Evolutionary conservation across 1,284 basidiomycete genomes (phyloP).

Genomic region (Entoloma clypeatum): DNA sequence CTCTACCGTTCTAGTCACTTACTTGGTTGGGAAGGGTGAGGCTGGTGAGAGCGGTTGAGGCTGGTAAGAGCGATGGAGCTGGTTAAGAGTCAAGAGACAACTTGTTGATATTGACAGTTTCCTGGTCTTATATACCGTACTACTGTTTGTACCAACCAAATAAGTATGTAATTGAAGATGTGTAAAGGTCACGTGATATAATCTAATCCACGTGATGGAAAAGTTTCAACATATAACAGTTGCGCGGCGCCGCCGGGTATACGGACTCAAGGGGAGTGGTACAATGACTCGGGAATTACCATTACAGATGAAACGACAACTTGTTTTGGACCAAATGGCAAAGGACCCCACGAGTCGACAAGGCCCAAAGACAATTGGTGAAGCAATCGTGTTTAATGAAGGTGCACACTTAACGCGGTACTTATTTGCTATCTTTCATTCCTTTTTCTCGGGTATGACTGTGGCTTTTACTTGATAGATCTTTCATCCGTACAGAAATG

Average conservation of each 20-base stretch:
- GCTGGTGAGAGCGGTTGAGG: too few species aligned
- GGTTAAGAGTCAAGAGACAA: too few species aligned
- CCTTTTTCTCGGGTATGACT: not conserved
- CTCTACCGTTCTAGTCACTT: too few species aligned
- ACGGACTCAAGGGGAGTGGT: constrained; percentile 1
- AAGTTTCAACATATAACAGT: too few species aligned
- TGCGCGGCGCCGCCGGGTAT: not conserved
- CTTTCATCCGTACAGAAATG: constrained; percentile 22
- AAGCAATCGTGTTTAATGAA: not conserved
- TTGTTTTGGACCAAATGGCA: not conserved
- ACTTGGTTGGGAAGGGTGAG: too few species aligned
- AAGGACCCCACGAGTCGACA: constrained; percentile 1
- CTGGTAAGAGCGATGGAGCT: too few species aligned
- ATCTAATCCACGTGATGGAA: too few species aligned
- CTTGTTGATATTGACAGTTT: too few species aligned
- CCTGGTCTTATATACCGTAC: too few species aligned
- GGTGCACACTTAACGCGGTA: constrained; percentile 1
- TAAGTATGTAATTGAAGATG: too few species aligned
- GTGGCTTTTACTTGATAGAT: not conserved
- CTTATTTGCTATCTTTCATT: not conserved
- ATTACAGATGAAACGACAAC: not conserved
- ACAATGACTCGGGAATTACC: not conserved
- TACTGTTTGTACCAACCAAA: too few species aligned
- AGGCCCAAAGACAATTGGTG: constrained; percentile 2
- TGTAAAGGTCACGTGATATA: too few species aligned